A percentile compares a stretch with the other conserved stretches of the same genome.
These are phyloP conservation scores for Spiraea crenata DNA, from an alignment of 331 rosid species.

Conservation along the genomic window DNA sequence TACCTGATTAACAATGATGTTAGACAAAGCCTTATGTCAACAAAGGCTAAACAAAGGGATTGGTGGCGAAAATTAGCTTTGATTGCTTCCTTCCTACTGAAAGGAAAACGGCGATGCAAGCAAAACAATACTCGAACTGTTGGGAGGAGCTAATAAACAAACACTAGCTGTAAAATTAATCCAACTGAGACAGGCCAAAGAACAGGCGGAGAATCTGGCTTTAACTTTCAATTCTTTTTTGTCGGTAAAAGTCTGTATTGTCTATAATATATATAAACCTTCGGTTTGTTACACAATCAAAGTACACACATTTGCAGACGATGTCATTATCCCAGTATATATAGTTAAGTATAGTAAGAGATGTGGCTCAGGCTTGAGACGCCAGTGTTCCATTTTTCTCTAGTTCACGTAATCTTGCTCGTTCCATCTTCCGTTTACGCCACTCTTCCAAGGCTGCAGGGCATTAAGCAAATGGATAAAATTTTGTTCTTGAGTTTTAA, in stretches of 20 bases:
- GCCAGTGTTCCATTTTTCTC: constrained; percentile 77
- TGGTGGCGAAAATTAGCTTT: neutral
- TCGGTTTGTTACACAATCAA: neutral
- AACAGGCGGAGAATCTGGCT: neutral
- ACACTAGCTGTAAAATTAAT: neutral
- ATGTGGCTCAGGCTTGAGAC: constrained; percentile 41
- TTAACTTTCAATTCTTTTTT: neutral
- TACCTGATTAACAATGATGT: neutral
- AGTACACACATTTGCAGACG: constrained; percentile 19
- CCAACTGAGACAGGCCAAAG: constrained; percentile 6
- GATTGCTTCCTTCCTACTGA: constrained; percentile 6
- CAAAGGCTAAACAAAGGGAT: neutral
- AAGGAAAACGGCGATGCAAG: neutral
- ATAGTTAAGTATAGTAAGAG: neutral
- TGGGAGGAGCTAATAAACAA: neutral
- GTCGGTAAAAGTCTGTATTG: neutral
- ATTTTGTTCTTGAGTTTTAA: constrained; percentile 5
- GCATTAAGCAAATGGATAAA: constrained; percentile 5
- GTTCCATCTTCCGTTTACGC: constrained; percentile 96
- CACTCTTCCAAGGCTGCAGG: constrained; percentile 93
- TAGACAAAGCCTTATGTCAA: neutral
- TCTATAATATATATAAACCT: neutral
- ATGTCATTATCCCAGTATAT: neutral
- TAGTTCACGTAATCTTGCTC: constrained; percentile 75
- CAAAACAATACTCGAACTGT: neutral